Base-by-base conservation (phyloP, 1,139 yeast species). In the Saccharomyces pastorianus region DNA sequence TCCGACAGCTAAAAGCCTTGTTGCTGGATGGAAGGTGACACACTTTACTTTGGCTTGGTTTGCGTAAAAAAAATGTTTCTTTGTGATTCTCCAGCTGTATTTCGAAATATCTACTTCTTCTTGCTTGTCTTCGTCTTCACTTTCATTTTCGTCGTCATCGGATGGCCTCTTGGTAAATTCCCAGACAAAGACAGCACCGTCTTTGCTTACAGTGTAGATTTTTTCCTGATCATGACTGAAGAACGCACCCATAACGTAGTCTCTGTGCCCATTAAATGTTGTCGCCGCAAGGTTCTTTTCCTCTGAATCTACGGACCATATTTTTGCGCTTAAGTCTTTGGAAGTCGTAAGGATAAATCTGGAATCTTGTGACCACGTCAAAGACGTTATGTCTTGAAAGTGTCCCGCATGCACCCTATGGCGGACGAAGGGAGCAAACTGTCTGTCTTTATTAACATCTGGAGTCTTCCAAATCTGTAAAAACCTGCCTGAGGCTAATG, bases 381-480 rank as follows among this genome's bases (percentile, higher is more conserved):
- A 71, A 6, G 88, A 81, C 1, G 83, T 79, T 27, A 95, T 83
- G 60, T 88, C 96, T 52, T 84, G 84, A 68, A 84, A 90, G 72
- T 93, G 99, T 28, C 99, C 99, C 2, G 97, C 89, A 64, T 90
- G 90, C 6, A 88, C 81, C 64, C 96, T 77, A 70, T 88, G 90
- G 61, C 96, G 85, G 46, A 93, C 87, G 72, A 93, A 95, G 14
- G 99, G 99, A 1, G 96, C 95, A 77, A 95, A 93, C 68, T 90
- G 97, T 59, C 96, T 77, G 56, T 80, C 84, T 62, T 84, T 88
- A 2, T 82, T 73, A 41, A 77, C 76, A 52, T 82, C 84, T 0
- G 98, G 98, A 1, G 98, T 89, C 64, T 82, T 84, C 99, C 99
- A 93, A 11, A 93, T 87, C 68, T 95, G 98, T 27, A 93, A 74